Evolutionary conservation across 2,329 filamentous ascomycete species (phyloP).

Genomic region (Phyllosticta capitalensis): DNA sequence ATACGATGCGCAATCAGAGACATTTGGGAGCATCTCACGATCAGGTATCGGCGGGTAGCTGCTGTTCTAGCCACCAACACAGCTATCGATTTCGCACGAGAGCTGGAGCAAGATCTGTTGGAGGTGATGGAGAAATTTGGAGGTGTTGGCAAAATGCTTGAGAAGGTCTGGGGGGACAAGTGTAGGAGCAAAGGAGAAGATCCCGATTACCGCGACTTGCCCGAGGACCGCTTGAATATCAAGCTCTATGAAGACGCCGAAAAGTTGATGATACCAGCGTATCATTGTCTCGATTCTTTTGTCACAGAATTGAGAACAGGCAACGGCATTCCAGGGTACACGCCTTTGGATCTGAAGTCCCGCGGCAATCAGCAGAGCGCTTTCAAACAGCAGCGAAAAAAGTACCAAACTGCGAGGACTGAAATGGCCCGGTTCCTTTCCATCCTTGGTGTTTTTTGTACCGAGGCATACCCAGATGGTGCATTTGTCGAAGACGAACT

Average conservation of each 20-base stretch:
- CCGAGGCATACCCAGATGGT: too few species aligned
- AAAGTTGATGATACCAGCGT: slow-evolving; percentile 2
- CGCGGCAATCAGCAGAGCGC: too few species aligned
- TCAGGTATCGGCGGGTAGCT: slow-evolving; percentile 13
- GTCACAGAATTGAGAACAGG: too few species aligned
- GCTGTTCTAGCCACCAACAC: slow-evolving; percentile 17
- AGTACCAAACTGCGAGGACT: too few species aligned
- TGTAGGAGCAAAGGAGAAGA: not conserved
- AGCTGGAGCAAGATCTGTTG: slow-evolving; percentile 13
- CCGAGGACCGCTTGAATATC: slow-evolving; percentile 15
- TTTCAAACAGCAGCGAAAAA: too few species aligned
- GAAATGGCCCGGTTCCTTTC: too few species aligned
- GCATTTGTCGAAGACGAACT: slow-evolving; percentile 24
- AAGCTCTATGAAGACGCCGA: slow-evolving; percentile 13
- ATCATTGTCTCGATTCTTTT: slow-evolving; percentile 17
- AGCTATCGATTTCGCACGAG: slow-evolving; percentile 16
- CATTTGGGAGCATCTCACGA: slow-evolving; percentile 14
- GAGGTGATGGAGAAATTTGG: slow-evolving; percentile 7
- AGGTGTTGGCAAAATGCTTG: not conserved
- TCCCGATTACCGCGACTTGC: not conserved
- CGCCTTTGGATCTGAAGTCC: too few species aligned
- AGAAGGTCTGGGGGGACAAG: not conserved
- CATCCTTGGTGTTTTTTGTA: too few species aligned
- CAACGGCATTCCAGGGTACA: too few species aligned
- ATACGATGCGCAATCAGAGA: slow-evolving; percentile 13